Evolutionary conservation across 208 protist species (phyloP).

Genomic region (Phytomonas francai): DNA sequence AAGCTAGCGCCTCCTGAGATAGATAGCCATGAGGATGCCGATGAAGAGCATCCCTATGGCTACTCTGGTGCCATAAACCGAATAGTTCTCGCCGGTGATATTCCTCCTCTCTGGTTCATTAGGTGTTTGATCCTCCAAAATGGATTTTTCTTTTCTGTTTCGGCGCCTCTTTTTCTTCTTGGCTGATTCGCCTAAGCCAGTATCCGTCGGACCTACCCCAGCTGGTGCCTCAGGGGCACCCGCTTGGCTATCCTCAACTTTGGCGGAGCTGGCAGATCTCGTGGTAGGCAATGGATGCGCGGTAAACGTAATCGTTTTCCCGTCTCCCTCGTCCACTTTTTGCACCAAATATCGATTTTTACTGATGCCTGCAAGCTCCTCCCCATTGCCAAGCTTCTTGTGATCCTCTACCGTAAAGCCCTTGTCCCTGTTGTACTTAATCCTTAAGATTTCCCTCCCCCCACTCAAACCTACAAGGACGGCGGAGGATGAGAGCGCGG

Average conservation of each 20-base stretch:
- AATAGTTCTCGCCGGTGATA: not conserved
- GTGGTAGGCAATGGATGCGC: not conserved
- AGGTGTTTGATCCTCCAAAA: not conserved
- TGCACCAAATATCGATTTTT: conserved; percentile 11
- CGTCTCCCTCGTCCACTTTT: not conserved
- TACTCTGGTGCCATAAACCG: not conserved
- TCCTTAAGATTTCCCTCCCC: conserved; percentile 12
- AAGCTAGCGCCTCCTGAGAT: not conserved
- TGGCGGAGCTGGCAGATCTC: not conserved
- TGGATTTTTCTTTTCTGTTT: not conserved
- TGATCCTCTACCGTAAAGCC: conserved; percentile 5
- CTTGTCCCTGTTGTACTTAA: conserved; percentile 29
- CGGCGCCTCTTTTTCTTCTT: not conserved
- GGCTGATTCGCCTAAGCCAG: not conserved
- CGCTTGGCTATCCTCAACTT: not conserved
- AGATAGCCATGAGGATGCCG: not conserved
- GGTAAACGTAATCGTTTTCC: not conserved
- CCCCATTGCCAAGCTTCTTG: not conserved
- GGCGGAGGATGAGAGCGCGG: conserved; percentile 25
- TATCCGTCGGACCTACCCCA: not conserved
- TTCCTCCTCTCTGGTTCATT: not conserved
- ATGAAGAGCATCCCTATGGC: not conserved
- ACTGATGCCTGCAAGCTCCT: conserved; percentile 2
- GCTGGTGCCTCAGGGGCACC: too few relatives aligned
- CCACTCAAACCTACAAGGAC: conserved; percentile 19